phyloP scores from a whole-genome alignment of 2,329 filamentous ascomycete species.

The Penicillium italicum region DNA sequence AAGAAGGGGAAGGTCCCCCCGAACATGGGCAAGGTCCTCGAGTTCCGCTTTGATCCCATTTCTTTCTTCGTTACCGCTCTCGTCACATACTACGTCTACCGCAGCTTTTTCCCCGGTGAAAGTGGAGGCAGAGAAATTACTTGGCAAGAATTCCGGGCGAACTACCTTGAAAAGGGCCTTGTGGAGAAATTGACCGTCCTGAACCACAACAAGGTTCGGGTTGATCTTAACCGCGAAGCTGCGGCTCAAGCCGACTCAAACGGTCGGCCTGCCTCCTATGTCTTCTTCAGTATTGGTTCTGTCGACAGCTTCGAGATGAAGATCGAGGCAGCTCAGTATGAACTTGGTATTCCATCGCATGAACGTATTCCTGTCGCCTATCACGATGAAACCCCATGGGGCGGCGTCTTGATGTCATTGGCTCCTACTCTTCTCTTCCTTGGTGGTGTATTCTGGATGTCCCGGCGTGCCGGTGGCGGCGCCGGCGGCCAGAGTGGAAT shows the following conservation, averaged over 20 bases:
- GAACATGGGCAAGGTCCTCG: slow-evolving; percentile 38
- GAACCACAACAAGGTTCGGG: slow-evolving; percentile 71
- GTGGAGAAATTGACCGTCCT: slow-evolving; percentile 88
- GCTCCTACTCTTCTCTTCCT: slow-evolving; percentile 84
- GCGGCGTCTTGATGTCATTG: slow-evolving; percentile 72
- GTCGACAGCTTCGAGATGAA: slow-evolving; percentile 88
- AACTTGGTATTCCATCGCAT: slow-evolving; percentile 77
- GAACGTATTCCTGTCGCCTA: slow-evolving; percentile 94
- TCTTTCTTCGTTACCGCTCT: slow-evolving; percentile 57
- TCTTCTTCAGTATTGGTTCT: slow-evolving; percentile 94
- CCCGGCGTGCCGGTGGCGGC: slow-evolving; percentile 67
- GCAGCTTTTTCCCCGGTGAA: slow-evolving; percentile 63
- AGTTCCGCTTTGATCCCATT: slow-evolving; percentile 53
- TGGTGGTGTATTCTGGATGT: slow-evolving; percentile 75
- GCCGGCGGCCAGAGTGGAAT: slow-evolving; percentile 69
- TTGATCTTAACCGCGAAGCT: slow-evolving; percentile 74
- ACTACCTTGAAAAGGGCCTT: slow-evolving; percentile 91
- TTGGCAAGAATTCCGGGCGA: slow-evolving; percentile 92
- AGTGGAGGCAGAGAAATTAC: slow-evolving; percentile 74
- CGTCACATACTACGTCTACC: slow-evolving; percentile 61
- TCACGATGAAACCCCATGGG: slow-evolving; percentile 67
- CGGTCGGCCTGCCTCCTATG: slow-evolving; percentile 67
- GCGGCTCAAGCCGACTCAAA: slow-evolving; percentile 68
- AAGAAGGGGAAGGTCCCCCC: slow-evolving; percentile 28
- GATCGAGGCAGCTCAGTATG: slow-evolving; percentile 80